Percentiles rank a stretch among this genome's conserved stretches.
Conservation (phyloP, 2,329 filamentous ascomycete species). For the Beauveria asiatica region DNA sequence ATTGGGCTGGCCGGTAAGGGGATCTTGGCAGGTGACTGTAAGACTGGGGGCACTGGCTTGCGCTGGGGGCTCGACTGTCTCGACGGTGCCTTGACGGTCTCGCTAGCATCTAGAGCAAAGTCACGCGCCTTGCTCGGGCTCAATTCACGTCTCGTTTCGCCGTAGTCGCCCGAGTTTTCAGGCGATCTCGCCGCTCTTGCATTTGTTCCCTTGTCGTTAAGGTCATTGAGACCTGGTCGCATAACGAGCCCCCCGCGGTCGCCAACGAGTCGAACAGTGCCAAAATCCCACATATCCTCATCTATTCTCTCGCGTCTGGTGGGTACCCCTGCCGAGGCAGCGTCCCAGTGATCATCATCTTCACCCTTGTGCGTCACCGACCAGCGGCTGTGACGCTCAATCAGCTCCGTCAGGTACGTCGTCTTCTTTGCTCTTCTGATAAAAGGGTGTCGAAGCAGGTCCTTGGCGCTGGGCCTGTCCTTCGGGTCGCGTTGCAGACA, state of each 20-base stretch:
- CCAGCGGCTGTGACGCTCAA: constrained; percentile 85
- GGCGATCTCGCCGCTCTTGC: constrained; percentile 51
- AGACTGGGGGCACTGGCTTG: constrained; percentile 35
- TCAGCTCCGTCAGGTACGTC: constrained; percentile 91
- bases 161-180: constrained; percentile 42
- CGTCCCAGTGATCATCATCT: constrained; percentile 53
- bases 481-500: constrained; percentile 85
- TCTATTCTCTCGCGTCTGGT: constrained; percentile 49
- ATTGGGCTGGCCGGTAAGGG: constrained; percentile 43
- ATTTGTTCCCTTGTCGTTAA: constrained; percentile 79
- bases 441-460: constrained; percentile 83
- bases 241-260: constrained; percentile 50
- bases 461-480: constrained; percentile 78
- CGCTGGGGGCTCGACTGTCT: constrained; percentile 53
- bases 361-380: constrained; percentile 68
- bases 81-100: constrained; percentile 50
- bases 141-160: constrained; percentile 40
- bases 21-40: constrained; percentile 47
- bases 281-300: constrained; percentile 98
- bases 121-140: constrained; percentile 46
- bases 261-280: constrained; percentile 77
- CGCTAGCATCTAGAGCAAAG: constrained; percentile 35
- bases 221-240: constrained; percentile 53
- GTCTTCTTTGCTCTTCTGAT: constrained; percentile 89
- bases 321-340: constrained; percentile 43